Evolutionary conservation across 2,329 filamentous ascomycete species (phyloP).

Genomic region (Eurotiales sp.): DNA sequence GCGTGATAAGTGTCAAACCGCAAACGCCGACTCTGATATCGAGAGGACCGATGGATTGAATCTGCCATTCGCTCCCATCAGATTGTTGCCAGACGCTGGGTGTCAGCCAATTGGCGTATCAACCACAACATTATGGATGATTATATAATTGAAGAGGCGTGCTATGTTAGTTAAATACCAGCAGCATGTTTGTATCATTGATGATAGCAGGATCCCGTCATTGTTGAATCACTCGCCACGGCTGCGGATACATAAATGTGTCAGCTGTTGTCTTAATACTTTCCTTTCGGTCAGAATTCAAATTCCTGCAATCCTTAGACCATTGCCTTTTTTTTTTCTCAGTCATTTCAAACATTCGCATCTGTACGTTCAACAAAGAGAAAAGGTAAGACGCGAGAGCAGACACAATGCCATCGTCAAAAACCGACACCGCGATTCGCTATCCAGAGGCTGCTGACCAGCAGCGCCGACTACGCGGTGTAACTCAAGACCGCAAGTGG

Average conservation of each 20-base stretch:
- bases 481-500: constrained; percentile 24
- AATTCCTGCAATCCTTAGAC: neutral
- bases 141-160: constrained; percentile 2
- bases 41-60: no score
- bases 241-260: constrained; percentile 8
- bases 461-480: constrained; percentile 20
- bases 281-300: no score
- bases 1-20: no score
- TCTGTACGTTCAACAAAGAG: neutral
- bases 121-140: neutral
- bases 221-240: constrained; percentile 14
- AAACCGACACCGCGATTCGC: constrained; percentile 24
- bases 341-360: neutral
- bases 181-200: constrained; percentile 6
- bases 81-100: neutral
- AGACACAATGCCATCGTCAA: constrained; percentile 27
- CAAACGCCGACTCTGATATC: no score
- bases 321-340: no score
- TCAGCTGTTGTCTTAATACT: neutral
- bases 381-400: neutral
- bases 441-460: constrained; percentile 21
- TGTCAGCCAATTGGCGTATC: neutral
- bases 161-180: no score
- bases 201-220: constrained; percentile 12
- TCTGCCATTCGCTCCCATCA: no score